phyloP scores from a whole-genome alignment of 2,329 filamentous ascomycete genomes.

The Monilinia vaccinii-corymbosi region DNA sequence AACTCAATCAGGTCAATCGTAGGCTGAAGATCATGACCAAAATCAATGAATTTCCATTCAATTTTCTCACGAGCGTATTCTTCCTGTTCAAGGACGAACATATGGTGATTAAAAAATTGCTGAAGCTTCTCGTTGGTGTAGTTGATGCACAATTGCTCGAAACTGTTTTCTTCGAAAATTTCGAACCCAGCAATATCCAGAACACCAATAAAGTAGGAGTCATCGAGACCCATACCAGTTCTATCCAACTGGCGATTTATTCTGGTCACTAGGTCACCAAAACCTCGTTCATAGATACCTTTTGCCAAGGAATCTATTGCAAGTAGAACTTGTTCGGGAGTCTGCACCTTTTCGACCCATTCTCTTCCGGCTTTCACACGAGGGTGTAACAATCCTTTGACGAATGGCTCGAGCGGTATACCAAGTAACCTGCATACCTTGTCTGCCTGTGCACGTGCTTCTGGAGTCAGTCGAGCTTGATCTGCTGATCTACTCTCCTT shows the following conservation, averaged over 20 bases:
- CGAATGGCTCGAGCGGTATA: constrained; percentile 74
- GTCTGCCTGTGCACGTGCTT: constrained; percentile 65
- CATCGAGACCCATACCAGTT: constrained; percentile 72
- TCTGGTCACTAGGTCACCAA: constrained; percentile 81
- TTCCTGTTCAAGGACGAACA: constrained; percentile 98
- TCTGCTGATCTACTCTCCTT: constrained; percentile 88
- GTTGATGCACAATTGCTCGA: constrained; percentile 98
- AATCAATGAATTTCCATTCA: constrained; percentile 99
- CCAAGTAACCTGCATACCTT: constrained; percentile 79
- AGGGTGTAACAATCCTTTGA: constrained; percentile 82
- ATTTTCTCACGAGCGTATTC: constrained; percentile 97
- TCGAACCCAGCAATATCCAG: constrained; percentile 99
- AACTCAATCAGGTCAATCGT: constrained; percentile 97
- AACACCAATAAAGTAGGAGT: constrained; percentile 93
- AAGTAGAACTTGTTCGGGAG: constrained; percentile 88
- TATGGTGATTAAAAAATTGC: constrained; percentile 99
- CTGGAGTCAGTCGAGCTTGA: constrained; percentile 72
- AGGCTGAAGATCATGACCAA: constrained; percentile 90
- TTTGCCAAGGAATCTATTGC: constrained; percentile 87
- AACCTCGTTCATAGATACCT: constrained; percentile 94
- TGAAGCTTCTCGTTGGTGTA: constrained; percentile 99
- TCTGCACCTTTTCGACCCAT: constrained; percentile 98
- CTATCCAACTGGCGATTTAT: constrained; percentile 90
- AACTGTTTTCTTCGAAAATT: constrained; percentile 97
- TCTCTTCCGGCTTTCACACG: constrained; percentile 92